These are phyloP conservation scores for Cordyceps cicadae DNA, from an alignment of 2,329 filamentous ascomycete genomes.

Conservation along the genomic window DNA sequence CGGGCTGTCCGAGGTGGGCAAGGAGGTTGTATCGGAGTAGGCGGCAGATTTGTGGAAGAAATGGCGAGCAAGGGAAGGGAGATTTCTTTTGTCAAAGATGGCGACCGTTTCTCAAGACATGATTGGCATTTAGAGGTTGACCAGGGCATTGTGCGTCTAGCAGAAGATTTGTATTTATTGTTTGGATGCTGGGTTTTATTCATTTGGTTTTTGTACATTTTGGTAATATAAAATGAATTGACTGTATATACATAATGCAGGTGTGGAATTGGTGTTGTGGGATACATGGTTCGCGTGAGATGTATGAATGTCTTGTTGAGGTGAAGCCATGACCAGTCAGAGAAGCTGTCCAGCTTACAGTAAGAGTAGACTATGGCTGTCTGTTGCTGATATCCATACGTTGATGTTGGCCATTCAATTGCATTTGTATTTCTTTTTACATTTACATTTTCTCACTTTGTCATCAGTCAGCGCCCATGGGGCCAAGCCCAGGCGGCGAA, in stretches of 20 bases:
- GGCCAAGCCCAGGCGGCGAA: too few relatives aligned
- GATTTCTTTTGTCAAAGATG: neutral
- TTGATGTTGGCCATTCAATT: too few relatives aligned
- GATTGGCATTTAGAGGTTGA: neutral
- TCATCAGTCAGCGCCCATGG: too few relatives aligned
- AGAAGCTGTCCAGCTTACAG: too few relatives aligned
- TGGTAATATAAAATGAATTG: neutral
- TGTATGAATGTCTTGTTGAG: too few relatives aligned
- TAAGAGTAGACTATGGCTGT: too few relatives aligned
- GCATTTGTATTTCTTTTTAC: too few relatives aligned
- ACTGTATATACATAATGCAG: neutral
- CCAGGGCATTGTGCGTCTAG: neutral
- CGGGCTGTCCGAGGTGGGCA: constrained; percentile 40
- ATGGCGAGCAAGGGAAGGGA: too few relatives aligned
- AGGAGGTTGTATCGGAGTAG: neutral
- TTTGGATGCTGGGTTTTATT: neutral
- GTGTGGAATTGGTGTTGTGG: neutral
- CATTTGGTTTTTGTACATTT: neutral
- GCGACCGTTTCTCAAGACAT: neutral
- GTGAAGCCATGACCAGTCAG: too few relatives aligned
- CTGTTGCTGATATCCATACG: too few relatives aligned
- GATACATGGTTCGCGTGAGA: too few relatives aligned
- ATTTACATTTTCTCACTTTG: too few relatives aligned
- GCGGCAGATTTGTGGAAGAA: neutral
- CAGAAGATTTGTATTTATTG: neutral